Evolutionary conservation across 805 yeast genomes (phyloP), one percentile per base, ranked within the genome.

Genomic region (Cyberlindnera veronae): DNA sequence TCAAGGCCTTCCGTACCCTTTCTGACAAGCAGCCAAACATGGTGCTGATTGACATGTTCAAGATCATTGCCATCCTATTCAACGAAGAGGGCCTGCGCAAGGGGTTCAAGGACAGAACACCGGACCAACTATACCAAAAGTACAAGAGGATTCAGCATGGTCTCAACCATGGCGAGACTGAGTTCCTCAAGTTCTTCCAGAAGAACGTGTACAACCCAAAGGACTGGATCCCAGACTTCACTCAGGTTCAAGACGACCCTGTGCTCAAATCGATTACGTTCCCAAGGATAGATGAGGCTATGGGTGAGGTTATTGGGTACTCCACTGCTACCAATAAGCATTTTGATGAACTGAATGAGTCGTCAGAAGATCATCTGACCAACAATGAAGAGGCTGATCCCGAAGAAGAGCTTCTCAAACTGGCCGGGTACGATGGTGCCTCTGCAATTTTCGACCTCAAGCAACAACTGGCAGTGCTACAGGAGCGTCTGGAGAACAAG

Each of bases 111-210:
- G 46, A 48, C 18, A 36, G 60, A 12, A 53, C 60, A 1, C 43
- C 55, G 4, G 60, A 55, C 36, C 59, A 55, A 30, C 37, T 55
- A 10, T 54, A 55, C 33, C 60, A 55, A 19, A 55, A 55, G 36
- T 55, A 54, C 32, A 55, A 55, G 29, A 41, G 60, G 28, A 48
- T 55, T 3, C 56, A 51, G 23, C 47, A 54, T 27, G 55, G 57
- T 4, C 30, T 54, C 11, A 55, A 53, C 24, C 53, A 53, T 34
- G 54, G 55, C 7, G 58, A 54, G 19, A 24, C 35, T 2, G 60
- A 54, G 24, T 55, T 48, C 28, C 8, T 26, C 4, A 45, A 50
- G 18, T 51, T 41, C 32, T 54, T 54, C 36, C 47, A 29, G 31
- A 41, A 34, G 15, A 53, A 36, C 27, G 41, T 48, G 22, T 44